Conservation (phyloP, 192 early-diverging fungal species). For the Haplosporangium gracile region DNA sequence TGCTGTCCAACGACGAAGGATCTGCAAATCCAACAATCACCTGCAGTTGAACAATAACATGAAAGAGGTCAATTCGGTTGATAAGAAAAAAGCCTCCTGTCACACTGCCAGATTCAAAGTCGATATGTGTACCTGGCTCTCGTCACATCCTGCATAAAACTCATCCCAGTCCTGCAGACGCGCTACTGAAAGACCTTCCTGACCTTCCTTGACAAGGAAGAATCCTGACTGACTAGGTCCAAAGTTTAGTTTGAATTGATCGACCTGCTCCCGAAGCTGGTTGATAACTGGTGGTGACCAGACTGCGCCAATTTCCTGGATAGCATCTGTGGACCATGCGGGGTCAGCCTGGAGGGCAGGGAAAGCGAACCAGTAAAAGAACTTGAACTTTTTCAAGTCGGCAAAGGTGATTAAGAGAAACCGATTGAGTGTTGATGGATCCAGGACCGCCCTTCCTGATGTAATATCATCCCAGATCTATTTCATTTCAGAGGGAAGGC, state of each 20-base stretch:
- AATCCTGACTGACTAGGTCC: constrained; percentile 40
- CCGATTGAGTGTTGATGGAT: constrained; percentile 76
- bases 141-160: constrained; percentile 59
- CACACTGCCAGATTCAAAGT: background rate
- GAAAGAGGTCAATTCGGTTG: background rate
- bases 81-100: background rate
- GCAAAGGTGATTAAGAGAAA: constrained; percentile 94
- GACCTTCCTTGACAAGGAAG: constrained; percentile 47
- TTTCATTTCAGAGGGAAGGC: background rate
- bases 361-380: constrained; percentile 96
- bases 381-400: constrained; percentile 96
- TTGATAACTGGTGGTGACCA: constrained; percentile 26
- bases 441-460: constrained; percentile 70
- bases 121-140: constrained; percentile 32
- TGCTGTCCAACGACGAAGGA: constrained; percentile 78
- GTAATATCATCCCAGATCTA: constrained; percentile 82
- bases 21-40: constrained; percentile 86
- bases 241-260: constrained; percentile 26
- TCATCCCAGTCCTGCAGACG: constrained; percentile 69
- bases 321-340: constrained; percentile 63
- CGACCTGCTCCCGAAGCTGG: constrained; percentile 11
- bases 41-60: constrained; percentile 14
- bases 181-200: constrained; percentile 16
- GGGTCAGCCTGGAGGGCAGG: constrained; percentile 84
- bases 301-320: constrained; percentile 35